Evolutionary conservation across 371 early-diverging fungal species (phyloP), one percentile per base, ranked within the genome.

Genomic region (Rhizopus arrhizus): DNA sequence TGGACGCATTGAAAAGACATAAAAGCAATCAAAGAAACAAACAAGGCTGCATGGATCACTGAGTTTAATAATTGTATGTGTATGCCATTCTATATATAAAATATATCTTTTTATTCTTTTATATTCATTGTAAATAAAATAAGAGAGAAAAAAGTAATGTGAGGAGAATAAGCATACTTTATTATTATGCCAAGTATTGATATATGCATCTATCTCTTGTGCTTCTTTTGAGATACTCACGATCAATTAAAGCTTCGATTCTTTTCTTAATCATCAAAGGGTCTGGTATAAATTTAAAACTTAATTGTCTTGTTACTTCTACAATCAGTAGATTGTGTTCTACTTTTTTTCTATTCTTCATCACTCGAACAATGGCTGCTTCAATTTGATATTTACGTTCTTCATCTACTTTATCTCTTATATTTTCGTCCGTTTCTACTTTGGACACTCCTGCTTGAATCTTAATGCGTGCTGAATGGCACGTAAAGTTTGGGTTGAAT

Each of bases 291-390:
- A 94, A 94, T 36, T 91, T 80, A 12, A 83, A 51, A 32, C 81
- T 73, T 16, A 94, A 73, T 57, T 90, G 89, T 41, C 73, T 75
- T 22, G 86, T 83, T 1, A 87, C 85, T 66, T 94, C 93, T 5
- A 85, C 75, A 50, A 94, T 80, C 47, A 94, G 74, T 16, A 81
- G 71, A 60, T 88, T 90, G 59, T 94, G 95, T 40, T 83, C 82
- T 83, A 93, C 78, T 13, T 74, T 72, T 63, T 88, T 90, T 42
- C 93, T 74, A 50, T 85, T 81, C 77, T 94, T 94, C 95, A 94
- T 94, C 64, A 94, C 85, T 16, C 95, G 83, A 12, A 94, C 93
- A 59, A 94, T 83, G 10, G 91, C 86, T 0, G 95, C 95, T 61
- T 94, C 95, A 3, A 89, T 81, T 64, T 89, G 88, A 63, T 93